Evolutionary conservation across 2,329 filamentous ascomycete species (phyloP).

Genomic region (Ascochyta viciae-villosae): DNA sequence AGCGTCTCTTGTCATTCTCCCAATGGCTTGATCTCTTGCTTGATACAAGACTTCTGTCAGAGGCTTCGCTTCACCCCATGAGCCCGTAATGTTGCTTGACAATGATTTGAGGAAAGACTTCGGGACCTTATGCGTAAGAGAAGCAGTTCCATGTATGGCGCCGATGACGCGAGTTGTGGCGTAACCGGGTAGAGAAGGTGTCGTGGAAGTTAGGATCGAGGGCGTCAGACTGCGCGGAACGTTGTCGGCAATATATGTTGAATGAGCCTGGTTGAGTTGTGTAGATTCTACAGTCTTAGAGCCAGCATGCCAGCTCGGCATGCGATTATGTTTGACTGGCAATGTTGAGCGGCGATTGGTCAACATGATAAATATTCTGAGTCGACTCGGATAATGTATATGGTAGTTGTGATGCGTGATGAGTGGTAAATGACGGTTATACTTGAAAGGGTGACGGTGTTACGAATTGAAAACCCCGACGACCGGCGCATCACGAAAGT

Average conservation of each 20-base stretch:
- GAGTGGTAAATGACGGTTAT: not conserved
- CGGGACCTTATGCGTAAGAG: slow-evolving; percentile 43
- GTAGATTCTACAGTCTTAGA: slow-evolving; percentile 24
- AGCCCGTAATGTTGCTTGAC: slow-evolving; percentile 24
- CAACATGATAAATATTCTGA: slow-evolving; percentile 28
- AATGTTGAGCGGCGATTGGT: slow-evolving; percentile 48
- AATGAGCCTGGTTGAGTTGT: not conserved
- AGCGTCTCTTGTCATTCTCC: slow-evolving; percentile 44
- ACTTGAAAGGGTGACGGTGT: not conserved
- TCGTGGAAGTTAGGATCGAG: slow-evolving; percentile 41
- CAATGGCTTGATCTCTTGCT: slow-evolving; percentile 44
- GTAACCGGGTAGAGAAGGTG: slow-evolving; percentile 36
- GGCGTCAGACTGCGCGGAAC: slow-evolving; percentile 34
- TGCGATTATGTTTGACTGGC: slow-evolving; percentile 37
- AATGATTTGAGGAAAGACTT: slow-evolving; percentile 45
- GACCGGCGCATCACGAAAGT: not conserved
- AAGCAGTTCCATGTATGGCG: slow-evolving; percentile 42
- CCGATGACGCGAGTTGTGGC: slow-evolving; percentile 36
- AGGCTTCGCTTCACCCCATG: slow-evolving; percentile 41
- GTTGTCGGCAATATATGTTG: slow-evolving; percentile 31
- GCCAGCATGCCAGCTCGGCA: slow-evolving; percentile 35
- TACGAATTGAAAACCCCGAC: not conserved
- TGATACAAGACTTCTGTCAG: slow-evolving; percentile 43
- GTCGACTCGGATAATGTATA: too few relatives aligned
- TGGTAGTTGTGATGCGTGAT: too few relatives aligned